These are phyloP conservation scores for Tanacetum coccineum DNA, from an alignment of 129 eudicot species.

Conservation along the genomic window DNA sequence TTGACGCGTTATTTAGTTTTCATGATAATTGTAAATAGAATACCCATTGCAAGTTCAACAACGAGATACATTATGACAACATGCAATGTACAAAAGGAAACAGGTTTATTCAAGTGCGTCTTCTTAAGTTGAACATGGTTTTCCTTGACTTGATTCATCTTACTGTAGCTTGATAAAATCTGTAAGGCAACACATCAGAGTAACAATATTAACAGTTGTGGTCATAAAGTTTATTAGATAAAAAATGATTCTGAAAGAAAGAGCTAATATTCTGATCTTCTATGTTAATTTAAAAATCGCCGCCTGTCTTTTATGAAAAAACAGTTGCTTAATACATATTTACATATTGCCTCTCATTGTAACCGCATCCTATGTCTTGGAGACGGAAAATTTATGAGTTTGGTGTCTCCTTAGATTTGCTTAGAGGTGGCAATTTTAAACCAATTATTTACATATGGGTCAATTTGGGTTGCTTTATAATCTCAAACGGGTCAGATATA, in stretches of 20 bases:
- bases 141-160: neutral
- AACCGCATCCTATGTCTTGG: too few species aligned
- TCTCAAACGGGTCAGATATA: neutral
- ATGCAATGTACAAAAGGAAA: neutral
- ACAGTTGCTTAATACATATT: too few species aligned
- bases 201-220: neutral
- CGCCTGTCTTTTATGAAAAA: too few species aligned
- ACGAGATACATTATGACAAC: neutral
- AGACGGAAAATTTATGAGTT: neutral
- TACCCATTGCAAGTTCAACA: too few species aligned
- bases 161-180: neutral
- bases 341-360: too few species aligned
- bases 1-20: neutral
- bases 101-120: neutral
- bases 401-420: neutral
- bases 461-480: neutral
- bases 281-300: too few species aligned
- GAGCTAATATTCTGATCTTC: too few species aligned
- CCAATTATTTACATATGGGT: neutral
- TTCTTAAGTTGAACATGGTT: conserved; percentile 12
- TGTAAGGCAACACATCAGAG: neutral
- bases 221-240: neutral
- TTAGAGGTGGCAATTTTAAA: neutral
- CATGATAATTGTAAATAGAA: neutral
- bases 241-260: too few species aligned